Evolutionary conservation across 305 asterid genomes (phyloP).

Genomic region (Fraxinus greggii): DNA sequence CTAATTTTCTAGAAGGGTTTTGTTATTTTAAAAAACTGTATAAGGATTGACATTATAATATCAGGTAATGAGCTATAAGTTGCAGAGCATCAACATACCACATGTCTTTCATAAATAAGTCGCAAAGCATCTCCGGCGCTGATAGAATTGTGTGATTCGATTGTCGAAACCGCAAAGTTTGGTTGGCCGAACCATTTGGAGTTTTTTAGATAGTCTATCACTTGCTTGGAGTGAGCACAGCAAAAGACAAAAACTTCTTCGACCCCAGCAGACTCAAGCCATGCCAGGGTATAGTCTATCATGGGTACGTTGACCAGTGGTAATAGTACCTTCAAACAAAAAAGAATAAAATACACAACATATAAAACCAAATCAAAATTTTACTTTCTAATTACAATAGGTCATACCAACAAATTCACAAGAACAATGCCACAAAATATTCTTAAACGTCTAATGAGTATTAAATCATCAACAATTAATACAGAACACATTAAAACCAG

Average conservation of each 20-base stretch:
- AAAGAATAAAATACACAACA: constrained; percentile 11
- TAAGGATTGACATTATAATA: not conserved
- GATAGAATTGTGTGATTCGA: constrained; percentile 75
- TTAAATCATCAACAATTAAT: not conserved
- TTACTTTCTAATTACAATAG: constrained; percentile 5
- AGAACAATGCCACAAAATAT: not conserved
- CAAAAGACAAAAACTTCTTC: constrained; percentile 95
- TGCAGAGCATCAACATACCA: constrained; percentile 51
- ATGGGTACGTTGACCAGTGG: constrained; percentile 89
- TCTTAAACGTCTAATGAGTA: not conserved
- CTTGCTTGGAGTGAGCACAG: constrained; percentile 94
- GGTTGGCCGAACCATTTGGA: constrained; percentile 77
- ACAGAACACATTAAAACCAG: not conserved
- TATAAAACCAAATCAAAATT: not conserved
- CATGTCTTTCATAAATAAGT: constrained; percentile 70
- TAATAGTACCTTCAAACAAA: constrained; percentile 57
- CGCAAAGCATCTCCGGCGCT: constrained; percentile 97
- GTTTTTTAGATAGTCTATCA: constrained; percentile 62
- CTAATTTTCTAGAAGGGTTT: not conserved
- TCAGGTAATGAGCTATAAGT: not conserved
- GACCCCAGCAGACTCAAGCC: constrained; percentile 97
- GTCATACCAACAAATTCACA: not conserved
- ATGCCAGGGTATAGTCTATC: constrained; percentile 92
- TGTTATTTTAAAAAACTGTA: not conserved
- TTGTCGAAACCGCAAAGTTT: constrained; percentile 61